These are phyloP conservation scores for Leishmania tarentolae DNA, from an alignment of 208 protist genomes.

Conservation along the genomic window DNA sequence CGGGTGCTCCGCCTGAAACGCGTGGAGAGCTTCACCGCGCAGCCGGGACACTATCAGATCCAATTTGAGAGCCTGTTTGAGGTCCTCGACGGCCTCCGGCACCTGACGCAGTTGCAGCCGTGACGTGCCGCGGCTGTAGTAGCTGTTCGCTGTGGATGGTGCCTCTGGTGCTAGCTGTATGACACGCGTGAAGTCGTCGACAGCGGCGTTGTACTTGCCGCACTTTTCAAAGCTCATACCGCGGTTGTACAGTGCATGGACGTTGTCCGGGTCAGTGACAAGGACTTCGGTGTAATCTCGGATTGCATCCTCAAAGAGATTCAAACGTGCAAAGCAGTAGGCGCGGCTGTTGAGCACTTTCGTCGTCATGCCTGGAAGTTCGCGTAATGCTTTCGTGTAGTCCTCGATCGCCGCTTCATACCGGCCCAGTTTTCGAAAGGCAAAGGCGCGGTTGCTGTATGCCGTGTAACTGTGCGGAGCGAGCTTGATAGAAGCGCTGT, in stretches of 20 bases:
- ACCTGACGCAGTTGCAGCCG: slow-evolving; percentile 32
- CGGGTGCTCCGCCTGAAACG: slow-evolving; percentile 25
- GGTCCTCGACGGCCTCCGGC: slow-evolving; percentile 23
- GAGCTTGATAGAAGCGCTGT: slow-evolving; percentile 49
- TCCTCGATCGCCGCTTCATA: slow-evolving; percentile 53
- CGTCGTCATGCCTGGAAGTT: slow-evolving; percentile 25
- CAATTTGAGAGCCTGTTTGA: slow-evolving; percentile 27
- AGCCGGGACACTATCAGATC: slow-evolving; percentile 24
- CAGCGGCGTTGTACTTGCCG: slow-evolving; percentile 62
- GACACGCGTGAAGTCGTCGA: slow-evolving; percentile 73
- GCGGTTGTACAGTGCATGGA: slow-evolving; percentile 86
- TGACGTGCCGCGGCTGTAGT: slow-evolving; percentile 84
- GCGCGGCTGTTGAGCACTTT: slow-evolving; percentile 84
- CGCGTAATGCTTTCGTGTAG: slow-evolving; percentile 58
- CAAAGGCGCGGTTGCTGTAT: slow-evolving; percentile 65
- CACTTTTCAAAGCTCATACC: slow-evolving; percentile 85
- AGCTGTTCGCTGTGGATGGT: slow-evolving; percentile 59
- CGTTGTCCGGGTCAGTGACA: slow-evolving; percentile 54
- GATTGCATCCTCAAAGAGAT: slow-evolving; percentile 68
- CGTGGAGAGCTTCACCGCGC: slow-evolving; percentile 16
- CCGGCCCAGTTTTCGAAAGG: slow-evolving; percentile 67
- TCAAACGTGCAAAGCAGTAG: slow-evolving; percentile 72
- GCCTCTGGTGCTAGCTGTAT: slow-evolving; percentile 76
- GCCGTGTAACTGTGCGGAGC: slow-evolving; percentile 33
- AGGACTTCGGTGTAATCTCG: slow-evolving; percentile 79